A percentile compares a stretch with the other conserved stretches of the same genome.
Conservation (phyloP, 2,329 filamentous ascomycete genomes). For the Penicillium sp. region DNA sequence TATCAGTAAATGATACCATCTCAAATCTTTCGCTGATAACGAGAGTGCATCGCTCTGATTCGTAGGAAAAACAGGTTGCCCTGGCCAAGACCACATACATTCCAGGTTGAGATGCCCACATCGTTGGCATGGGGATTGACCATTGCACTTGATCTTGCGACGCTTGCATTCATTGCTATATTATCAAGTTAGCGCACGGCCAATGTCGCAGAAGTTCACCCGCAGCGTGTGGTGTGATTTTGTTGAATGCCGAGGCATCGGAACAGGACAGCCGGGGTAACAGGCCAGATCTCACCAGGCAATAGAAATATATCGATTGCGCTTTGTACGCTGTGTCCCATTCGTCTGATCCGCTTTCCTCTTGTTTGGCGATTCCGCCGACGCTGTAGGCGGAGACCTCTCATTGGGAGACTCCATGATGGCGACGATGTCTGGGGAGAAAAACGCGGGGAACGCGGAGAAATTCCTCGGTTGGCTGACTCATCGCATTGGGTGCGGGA, state of each 20-base stretch:
- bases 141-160: slow-evolving; percentile 64
- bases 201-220: too few relatives aligned
- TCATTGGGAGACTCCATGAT: slow-evolving; percentile 1
- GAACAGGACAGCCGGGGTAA: slow-evolving; percentile 9
- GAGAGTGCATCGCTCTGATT: too few relatives aligned
- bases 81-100: slow-evolving; percentile 35
- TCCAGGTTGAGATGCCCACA: slow-evolving; percentile 60
- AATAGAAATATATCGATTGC: slow-evolving; percentile 63
- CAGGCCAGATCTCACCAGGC: slow-evolving; percentile 49
- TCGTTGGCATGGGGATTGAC: slow-evolving; percentile 58
- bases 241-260: not conserved
- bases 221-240: too few relatives aligned
- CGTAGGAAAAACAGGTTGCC: too few relatives aligned
- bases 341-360: slow-evolving; percentile 41
- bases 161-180: slow-evolving; percentile 59
- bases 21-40: not conserved
- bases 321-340: slow-evolving; percentile 53
- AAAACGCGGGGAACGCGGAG: slow-evolving; percentile 30
- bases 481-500: slow-evolving; percentile 11
- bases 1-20: slow-evolving; percentile 7
- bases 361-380: slow-evolving; percentile 22
- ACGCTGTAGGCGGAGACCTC: slow-evolving; percentile 21
- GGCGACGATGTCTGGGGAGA: slow-evolving; percentile 6
- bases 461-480: slow-evolving; percentile 33
- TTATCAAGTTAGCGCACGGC: too few relatives aligned